Conservation (phyloP, 2,329 filamentous ascomycete genomes). For the Geosmithia flava region DNA sequence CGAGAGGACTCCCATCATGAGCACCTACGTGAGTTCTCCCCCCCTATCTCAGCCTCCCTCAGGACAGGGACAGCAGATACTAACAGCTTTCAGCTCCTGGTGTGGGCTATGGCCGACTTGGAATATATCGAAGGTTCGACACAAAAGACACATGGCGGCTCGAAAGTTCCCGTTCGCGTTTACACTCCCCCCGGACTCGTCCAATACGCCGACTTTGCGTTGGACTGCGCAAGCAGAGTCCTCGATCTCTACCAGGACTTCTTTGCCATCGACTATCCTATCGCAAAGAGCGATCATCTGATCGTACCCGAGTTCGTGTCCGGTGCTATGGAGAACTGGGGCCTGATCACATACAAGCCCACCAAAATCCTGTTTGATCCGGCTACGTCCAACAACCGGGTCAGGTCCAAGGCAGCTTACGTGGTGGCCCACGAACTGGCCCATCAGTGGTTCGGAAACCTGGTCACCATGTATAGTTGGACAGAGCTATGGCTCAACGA, state of each 20-base stretch:
- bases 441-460: slow-evolving; percentile 92
- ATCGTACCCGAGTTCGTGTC: slow-evolving; percentile 86
- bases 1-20: slow-evolving; percentile 79
- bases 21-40: slow-evolving; percentile 45
- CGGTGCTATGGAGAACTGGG: slow-evolving; percentile 94
- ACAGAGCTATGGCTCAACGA: slow-evolving; percentile 90
- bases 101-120: slow-evolving; percentile 94
- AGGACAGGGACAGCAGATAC: background rate
- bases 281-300: slow-evolving; percentile 83
- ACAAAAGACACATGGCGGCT: slow-evolving; percentile 79
- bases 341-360: slow-evolving; percentile 88
- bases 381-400: slow-evolving; percentile 76
- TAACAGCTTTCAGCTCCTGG: slow-evolving; percentile 39
- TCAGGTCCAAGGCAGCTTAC: slow-evolving; percentile 90
- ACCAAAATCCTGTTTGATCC: slow-evolving; percentile 96
- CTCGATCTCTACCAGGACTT: slow-evolving; percentile 96
- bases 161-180: slow-evolving; percentile 82
- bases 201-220: slow-evolving; percentile 78
- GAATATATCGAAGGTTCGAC: slow-evolving; percentile 93
- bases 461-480: slow-evolving; percentile 97
- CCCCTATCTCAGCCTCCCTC: no score
- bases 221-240: slow-evolving; percentile 84
- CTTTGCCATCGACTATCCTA: slow-evolving; percentile 84
- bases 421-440: slow-evolving; percentile 97
- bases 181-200: slow-evolving; percentile 94